Evolutionary conservation across 192 early-diverging fungal genomes (phyloP).

Genomic region (Coemansia sp.): DNA sequence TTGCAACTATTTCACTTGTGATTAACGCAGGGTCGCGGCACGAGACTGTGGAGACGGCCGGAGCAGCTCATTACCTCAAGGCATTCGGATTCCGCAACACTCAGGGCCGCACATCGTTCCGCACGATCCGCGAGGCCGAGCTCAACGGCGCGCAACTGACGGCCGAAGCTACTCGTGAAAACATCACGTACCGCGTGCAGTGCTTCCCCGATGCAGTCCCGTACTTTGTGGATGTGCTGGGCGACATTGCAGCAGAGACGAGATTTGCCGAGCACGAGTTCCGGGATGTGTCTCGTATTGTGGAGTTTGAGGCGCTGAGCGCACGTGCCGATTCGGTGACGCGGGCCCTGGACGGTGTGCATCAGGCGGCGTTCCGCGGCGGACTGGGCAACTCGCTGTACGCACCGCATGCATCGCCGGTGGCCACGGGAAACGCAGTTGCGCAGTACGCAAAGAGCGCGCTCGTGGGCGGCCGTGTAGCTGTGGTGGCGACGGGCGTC

Average conservation of each 20-base stretch:
- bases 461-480: constrained; percentile 72
- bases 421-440: constrained; percentile 66
- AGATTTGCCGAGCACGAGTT: constrained; percentile 88
- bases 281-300: constrained; percentile 61
- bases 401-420: constrained; percentile 65
- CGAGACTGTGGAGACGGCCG: constrained; percentile 73
- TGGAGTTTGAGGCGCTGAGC: constrained; percentile 65
- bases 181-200: constrained; percentile 80
- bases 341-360: constrained; percentile 73
- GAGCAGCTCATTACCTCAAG: constrained; percentile 90
- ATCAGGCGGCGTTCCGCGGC: constrained; percentile 87
- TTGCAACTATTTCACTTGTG: constrained; percentile 79
- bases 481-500: constrained; percentile 84
- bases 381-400: constrained; percentile 96
- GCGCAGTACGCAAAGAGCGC: constrained; percentile 69
- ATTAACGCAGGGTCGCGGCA: constrained; percentile 84
- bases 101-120: constrained; percentile 77
- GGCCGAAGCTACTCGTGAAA: constrained; percentile 79
- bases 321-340: constrained; percentile 66
- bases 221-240: constrained; percentile 82
- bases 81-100: constrained; percentile 86
- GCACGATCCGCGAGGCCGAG: constrained; percentile 87
- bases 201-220: constrained; percentile 86
- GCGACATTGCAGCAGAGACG: constrained; percentile 73
- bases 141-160: constrained; percentile 83